Evolutionary conservation across 1,284 basidiomycete species (phyloP).

Genomic region (Moesziomyces antarcticus): DNA sequence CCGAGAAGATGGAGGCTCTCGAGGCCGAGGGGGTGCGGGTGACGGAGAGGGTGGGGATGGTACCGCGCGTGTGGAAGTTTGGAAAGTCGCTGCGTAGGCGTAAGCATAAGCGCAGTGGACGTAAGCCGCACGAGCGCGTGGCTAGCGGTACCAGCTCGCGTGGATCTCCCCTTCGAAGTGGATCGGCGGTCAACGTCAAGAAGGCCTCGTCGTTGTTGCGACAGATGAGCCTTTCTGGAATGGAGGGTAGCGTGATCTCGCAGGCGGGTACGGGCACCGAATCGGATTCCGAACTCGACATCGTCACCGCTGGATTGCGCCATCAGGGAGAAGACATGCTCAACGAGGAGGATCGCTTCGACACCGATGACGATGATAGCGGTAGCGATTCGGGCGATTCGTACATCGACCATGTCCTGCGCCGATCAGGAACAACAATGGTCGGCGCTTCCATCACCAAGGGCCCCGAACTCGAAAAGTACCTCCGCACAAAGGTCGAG

Average conservation of each 20-base stretch:
- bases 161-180: not conserved
- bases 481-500: slow-evolving; percentile 92
- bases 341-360: slow-evolving; percentile 13
- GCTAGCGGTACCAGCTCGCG: not conserved
- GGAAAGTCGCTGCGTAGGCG: slow-evolving; percentile 21
- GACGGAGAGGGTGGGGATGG: slow-evolving; percentile 89
- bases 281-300: slow-evolving; percentile 12
- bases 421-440: slow-evolving; percentile 79
- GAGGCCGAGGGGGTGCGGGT: slow-evolving; percentile 84
- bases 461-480: slow-evolving; percentile 91
- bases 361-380: slow-evolving; percentile 26
- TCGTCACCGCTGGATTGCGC: slow-evolving; percentile 20
- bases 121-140: not conserved
- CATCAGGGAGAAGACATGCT: slow-evolving; percentile 34
- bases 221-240: slow-evolving; percentile 14
- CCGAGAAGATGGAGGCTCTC: slow-evolving; percentile 92
- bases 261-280: slow-evolving; percentile 27
- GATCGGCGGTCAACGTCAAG: not conserved
- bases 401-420: slow-evolving; percentile 69
- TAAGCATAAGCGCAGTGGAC: slow-evolving; percentile 15
- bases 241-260: slow-evolving; percentile 41
- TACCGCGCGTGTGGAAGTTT: slow-evolving; percentile 85
- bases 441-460: slow-evolving; percentile 83
- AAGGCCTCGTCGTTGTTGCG: slow-evolving; percentile 22
- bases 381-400: slow-evolving; percentile 49